A percentile compares a stretch with the other conserved stretches of the same genome.
Conservation (phyloP, 2,329 filamentous ascomycete species). For the Cyclaneusma minus region DNA sequence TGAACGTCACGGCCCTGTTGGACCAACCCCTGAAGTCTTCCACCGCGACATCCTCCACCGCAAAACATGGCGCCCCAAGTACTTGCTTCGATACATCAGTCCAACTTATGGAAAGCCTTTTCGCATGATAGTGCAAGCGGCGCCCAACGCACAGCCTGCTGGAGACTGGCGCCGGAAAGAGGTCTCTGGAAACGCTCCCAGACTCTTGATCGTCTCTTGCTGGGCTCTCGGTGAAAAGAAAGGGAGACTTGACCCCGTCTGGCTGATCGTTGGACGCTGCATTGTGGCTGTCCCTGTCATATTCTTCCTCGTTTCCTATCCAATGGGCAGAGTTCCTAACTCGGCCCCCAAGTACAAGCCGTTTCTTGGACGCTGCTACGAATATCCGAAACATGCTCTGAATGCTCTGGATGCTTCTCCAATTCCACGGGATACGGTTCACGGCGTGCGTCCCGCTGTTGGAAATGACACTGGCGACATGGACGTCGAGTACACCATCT, state of each 20-base stretch:
- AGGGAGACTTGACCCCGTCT: background rate
- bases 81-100: conserved; percentile 1
- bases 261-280: too few species aligned
- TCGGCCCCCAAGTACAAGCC: too few species aligned
- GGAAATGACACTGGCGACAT: too few species aligned
- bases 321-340: background rate
- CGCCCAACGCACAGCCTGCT: background rate
- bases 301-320: background rate
- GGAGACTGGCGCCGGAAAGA: background rate
- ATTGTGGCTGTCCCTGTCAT: too few species aligned
- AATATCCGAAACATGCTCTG: conserved; percentile 1
- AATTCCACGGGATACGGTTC: background rate
- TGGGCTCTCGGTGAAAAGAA: conserved; percentile 1
- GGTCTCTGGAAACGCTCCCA: conserved; percentile 1
- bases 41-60: conserved; percentile 1
- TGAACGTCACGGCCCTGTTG: background rate
- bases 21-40: background rate
- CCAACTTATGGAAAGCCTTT: conserved; percentile 1
- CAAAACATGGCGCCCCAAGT: conserved; percentile 1
- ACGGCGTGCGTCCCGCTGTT: background rate
- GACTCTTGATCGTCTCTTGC: background rate
- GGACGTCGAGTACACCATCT: background rate
- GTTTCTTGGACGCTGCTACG: conserved; percentile 1
- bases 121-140: conserved; percentile 1
- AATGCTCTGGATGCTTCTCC: conserved; percentile 1